Percentiles rank a stretch among this genome's conserved stretches.
phyloP scores from a whole-genome alignment of 2,329 filamentous ascomycete species.

The Cytospora paraplurivora region DNA sequence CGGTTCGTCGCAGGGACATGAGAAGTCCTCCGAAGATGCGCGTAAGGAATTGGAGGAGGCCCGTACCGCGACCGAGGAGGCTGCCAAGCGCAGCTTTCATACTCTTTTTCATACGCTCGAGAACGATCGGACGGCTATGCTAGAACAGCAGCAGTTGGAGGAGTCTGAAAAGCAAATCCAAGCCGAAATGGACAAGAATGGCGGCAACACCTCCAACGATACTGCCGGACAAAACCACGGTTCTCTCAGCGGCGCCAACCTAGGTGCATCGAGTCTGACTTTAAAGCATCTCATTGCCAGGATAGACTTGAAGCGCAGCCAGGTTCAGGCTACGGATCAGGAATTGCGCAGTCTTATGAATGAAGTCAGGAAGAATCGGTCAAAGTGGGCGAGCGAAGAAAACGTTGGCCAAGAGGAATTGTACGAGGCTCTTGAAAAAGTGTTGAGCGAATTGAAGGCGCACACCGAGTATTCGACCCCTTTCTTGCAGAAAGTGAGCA shows the following conservation, averaged over 20 bases:
- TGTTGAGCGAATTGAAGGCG: conserved; percentile 93
- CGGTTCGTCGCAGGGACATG: conserved; percentile 52
- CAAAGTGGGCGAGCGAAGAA: conserved; percentile 98
- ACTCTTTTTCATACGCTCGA: conserved; percentile 94
- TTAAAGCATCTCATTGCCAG: conserved; percentile 95
- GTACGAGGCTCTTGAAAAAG: conserved; percentile 95
- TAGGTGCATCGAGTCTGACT: conserved; percentile 93
- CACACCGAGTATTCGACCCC: conserved; percentile 97
- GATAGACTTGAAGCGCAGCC: conserved; percentile 89
- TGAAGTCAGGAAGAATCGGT: conserved; percentile 95
- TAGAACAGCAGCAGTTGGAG: conserved; percentile 95
- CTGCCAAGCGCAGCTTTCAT: conserved; percentile 86
- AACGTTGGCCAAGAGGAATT: conserved; percentile 97
- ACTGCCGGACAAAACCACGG: conserved; percentile 71
- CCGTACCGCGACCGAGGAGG: conserved; percentile 86
- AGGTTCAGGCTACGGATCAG: conserved; percentile 88
- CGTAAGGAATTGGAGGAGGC: conserved; percentile 92
- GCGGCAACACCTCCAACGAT: conserved; percentile 51
- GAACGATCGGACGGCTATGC: conserved; percentile 92
- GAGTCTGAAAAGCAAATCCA: conserved; percentile 96
- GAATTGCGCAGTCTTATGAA: conserved; percentile 92
- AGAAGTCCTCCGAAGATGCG: conserved; percentile 80
- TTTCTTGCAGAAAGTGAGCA: conserved; percentile 92
- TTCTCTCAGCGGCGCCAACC: conserved; percentile 87
- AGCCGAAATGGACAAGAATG: conserved; percentile 82